Evolutionary conservation across 768 basidiomycete species (phyloP), one percentile per base, ranked within the genome.

Genomic region (Gloeostereum incarnatum): DNA sequence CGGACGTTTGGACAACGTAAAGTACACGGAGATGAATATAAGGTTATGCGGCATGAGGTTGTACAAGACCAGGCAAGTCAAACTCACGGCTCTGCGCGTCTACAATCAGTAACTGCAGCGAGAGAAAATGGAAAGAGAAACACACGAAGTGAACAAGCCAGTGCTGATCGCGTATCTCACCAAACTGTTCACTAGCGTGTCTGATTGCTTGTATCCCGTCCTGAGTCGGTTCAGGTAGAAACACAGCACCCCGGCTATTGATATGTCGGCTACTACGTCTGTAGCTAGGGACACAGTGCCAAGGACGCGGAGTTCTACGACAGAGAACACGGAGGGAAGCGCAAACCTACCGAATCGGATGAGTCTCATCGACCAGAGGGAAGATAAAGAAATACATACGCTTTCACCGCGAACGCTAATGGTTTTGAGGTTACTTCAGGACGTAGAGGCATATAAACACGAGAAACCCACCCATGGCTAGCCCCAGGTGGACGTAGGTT

Each of bases 131-230:
- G n/a, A 31, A 26, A 3, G 9, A 7, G 16, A 3, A 30, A 46
- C 42, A 35, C 48, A 73, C 79, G 75, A 74, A 5, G 80, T 81
- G 25, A 84, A 37, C 9, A 66, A 60, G 18, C 81, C 81, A 0
- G 81, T 82, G 44, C 76, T 80, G 24, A 84, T 67, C 7, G 81
- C 78, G 46, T 80, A 80, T 32, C 66, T 49, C 17, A 66, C 71
- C 5, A 84, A 56, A 20, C 54, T 68, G 44, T 70, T 73, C 21
- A 84, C 69, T 6, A 81, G 59, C 3, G 75, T 71, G 50, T 82
- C 71, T 27, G 72, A 71, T 75, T 58, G 54, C 21, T 57, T 48
- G 39, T 74, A 66, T n/a, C 68, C 73, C 1, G 73, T 73, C 27
- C 75, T 66, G 39, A 84, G 62, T 22, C 60, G 56, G 41, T 71